A percentile compares a stretch with the other conserved stretches of the same genome.
Conservation (phyloP, 164 flowering plant genomes). For the Chimonanthus praecox region DNA sequence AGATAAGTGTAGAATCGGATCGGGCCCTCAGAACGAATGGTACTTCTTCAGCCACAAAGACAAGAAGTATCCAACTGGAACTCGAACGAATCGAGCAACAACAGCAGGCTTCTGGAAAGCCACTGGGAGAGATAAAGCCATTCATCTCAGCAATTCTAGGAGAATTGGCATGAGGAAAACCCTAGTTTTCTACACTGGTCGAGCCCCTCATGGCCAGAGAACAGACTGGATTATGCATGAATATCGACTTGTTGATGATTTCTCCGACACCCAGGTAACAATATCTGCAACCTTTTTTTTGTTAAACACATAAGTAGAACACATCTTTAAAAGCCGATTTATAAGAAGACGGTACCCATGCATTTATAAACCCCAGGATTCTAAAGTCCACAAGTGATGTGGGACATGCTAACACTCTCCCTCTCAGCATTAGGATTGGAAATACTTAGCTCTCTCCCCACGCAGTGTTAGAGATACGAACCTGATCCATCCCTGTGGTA, state of each 20-base stretch:
- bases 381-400: too few species aligned
- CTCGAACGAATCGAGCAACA: constrained; percentile 65
- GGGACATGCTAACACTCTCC: too few species aligned
- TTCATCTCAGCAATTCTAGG: constrained; percentile 43
- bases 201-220: constrained; percentile 60
- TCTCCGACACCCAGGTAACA: constrained; percentile 38
- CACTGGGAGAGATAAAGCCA: constrained; percentile 82
- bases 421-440: too few species aligned
- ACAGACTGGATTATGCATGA: constrained; percentile 70
- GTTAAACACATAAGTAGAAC: too few species aligned
- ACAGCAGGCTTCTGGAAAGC: constrained; percentile 92
- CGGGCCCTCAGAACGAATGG: constrained; percentile 80
- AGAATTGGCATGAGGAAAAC: constrained; percentile 62
- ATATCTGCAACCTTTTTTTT: too few species aligned
- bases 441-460: too few species aligned
- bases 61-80: constrained; percentile 90
- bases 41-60: constrained; percentile 78
- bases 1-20: constrained; percentile 54
- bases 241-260: constrained; percentile 57
- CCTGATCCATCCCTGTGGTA: too few species aligned
- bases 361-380: too few species aligned
- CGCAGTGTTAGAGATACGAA: too few species aligned
- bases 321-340: too few species aligned
- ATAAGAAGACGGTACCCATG: too few species aligned
- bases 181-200: constrained; percentile 55